Percentiles rank a stretch among this genome's conserved stretches.
Evolutionary conservation across 2,329 filamentous ascomycete species (phyloP).

Genomic region (Penicillium sp.): DNA sequence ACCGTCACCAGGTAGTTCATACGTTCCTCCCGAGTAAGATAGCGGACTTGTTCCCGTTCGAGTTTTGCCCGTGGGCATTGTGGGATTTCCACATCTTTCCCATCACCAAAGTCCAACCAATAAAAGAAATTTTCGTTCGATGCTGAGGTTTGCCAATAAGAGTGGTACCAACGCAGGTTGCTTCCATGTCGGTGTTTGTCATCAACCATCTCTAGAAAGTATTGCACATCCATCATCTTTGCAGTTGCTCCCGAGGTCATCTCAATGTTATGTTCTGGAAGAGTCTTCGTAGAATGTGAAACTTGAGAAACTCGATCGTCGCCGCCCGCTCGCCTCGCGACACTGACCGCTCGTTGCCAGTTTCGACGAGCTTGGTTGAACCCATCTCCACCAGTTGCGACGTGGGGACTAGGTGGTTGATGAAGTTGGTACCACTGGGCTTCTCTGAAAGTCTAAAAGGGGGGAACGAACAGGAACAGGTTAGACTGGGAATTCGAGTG

Average conservation of each 20-base stretch:
- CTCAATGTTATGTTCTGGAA: slow-evolving; percentile 41
- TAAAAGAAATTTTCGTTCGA: slow-evolving; percentile 90
- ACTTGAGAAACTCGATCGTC: slow-evolving; percentile 41
- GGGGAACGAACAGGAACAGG: not conserved
- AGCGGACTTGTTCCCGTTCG: slow-evolving; percentile 77
- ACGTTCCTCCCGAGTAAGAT: slow-evolving; percentile 78
- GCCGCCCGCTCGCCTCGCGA: slow-evolving; percentile 69
- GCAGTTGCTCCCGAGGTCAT: slow-evolving; percentile 63
- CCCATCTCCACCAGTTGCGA: slow-evolving; percentile 7
- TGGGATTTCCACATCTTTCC: slow-evolving; percentile 66
- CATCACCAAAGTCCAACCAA: slow-evolving; percentile 83
- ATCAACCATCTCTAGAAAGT: slow-evolving; percentile 84
- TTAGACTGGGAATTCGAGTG: not conserved
- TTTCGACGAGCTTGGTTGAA: slow-evolving; percentile 59
- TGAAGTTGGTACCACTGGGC: slow-evolving; percentile 54
- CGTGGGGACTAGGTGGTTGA: slow-evolving; percentile 35
- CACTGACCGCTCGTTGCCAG: slow-evolving; percentile 72
- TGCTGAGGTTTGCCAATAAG: slow-evolving; percentile 73
- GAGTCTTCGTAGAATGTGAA: slow-evolving; percentile 33
- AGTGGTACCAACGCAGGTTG: slow-evolving; percentile 78
- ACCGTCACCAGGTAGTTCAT: slow-evolving; percentile 77
- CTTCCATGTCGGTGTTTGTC: slow-evolving; percentile 83
- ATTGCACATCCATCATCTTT: slow-evolving; percentile 79
- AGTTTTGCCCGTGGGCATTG: slow-evolving; percentile 71
- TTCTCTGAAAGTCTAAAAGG: slow-evolving; percentile 52